Percentiles rank a stretch among this genome's conserved stretches.
Evolutionary conservation across 805 yeast species (phyloP).

Genomic region (Candida yuanshanica): DNA sequence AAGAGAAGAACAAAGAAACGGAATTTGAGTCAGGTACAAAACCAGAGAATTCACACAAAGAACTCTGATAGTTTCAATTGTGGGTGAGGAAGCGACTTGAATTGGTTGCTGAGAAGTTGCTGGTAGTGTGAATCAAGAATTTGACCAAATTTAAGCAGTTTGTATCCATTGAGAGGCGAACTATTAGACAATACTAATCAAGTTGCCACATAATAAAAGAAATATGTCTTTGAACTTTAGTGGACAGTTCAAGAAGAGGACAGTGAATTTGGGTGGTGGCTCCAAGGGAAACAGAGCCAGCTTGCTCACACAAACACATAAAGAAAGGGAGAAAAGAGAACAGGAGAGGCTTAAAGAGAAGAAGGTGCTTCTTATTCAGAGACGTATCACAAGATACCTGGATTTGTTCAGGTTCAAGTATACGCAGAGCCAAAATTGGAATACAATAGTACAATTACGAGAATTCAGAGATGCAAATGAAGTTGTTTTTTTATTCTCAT

Average conservation of each 20-base stretch:
- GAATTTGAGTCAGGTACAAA: not conserved
- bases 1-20: not conserved
- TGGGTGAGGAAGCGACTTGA: too few relatives aligned
- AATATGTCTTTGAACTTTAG: slow-evolving; percentile 47
- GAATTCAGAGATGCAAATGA: not conserved
- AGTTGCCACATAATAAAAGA: not conserved
- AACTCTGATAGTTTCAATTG: too few relatives aligned
- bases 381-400: slow-evolving; percentile 36
- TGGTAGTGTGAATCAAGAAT: too few relatives aligned
- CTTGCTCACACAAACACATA: slow-evolving; percentile 57
- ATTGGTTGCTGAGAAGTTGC: too few relatives aligned
- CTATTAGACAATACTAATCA: too few relatives aligned
- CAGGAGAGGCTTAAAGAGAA: slow-evolving; percentile 40
- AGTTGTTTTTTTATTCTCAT: slow-evolving; percentile 23
- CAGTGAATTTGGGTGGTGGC: slow-evolving; percentile 54
- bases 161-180: too few relatives aligned
- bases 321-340: slow-evolving; percentile 64
- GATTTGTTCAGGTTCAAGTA: slow-evolving; percentile 26
- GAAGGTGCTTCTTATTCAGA: slow-evolving; percentile 48
- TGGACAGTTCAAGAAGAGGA: slow-evolving; percentile 54
- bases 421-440: slow-evolving; percentile 20
- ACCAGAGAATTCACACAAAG: not conserved
- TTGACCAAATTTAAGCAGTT: too few relatives aligned
- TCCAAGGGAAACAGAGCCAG: slow-evolving; percentile 30
- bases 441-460: not conserved